These are phyloP conservation scores for Leishmania braziliensis DNA, from an alignment of 208 protist species.

Conservation along the genomic window DNA sequence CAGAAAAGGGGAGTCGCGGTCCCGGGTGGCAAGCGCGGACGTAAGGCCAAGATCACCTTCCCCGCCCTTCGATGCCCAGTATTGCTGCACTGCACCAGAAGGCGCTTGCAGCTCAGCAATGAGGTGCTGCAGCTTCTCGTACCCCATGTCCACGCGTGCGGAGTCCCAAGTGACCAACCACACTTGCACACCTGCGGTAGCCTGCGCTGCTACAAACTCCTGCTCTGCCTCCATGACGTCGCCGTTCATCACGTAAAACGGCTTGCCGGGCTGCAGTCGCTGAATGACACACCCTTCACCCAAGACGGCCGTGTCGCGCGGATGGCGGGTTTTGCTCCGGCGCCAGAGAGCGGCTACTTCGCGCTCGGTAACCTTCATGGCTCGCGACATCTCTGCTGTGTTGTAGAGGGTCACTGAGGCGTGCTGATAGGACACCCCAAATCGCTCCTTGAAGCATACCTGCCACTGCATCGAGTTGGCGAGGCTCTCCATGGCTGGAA, in stretches of 20 bases:
- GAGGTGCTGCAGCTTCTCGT: conserved; percentile 14
- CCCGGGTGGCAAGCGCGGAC: neutral
- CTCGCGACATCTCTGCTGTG: conserved; percentile 30
- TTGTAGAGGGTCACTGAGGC: conserved; percentile 25
- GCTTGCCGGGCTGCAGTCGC: conserved; percentile 34
- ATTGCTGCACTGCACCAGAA: conserved; percentile 17
- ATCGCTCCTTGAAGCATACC: conserved; percentile 22
- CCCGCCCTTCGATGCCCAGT: neutral
- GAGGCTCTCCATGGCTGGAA: conserved; percentile 37
- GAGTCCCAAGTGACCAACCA: conserved; percentile 29
- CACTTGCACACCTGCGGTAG: conserved; percentile 14
- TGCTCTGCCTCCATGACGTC: conserved; percentile 26
- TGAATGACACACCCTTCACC: conserved; percentile 46
- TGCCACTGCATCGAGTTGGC: conserved; percentile 13
- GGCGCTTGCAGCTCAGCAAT: conserved; percentile 13
- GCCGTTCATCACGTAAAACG: conserved; percentile 52
- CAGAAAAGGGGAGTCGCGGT: conserved; percentile 23
- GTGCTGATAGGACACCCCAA: conserved; percentile 22
- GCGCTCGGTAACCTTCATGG: conserved; percentile 7
- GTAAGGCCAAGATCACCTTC: neutral
- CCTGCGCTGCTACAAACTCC: conserved; percentile 17
- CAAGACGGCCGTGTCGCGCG: conserved; percentile 32
- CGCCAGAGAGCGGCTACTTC: conserved; percentile 30
- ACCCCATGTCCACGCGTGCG: conserved; percentile 8
- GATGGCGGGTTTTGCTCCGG: conserved; percentile 17